Conservation (phyloP, 768 basidiomycete genomes). For the Royoungia palumana region DNA sequence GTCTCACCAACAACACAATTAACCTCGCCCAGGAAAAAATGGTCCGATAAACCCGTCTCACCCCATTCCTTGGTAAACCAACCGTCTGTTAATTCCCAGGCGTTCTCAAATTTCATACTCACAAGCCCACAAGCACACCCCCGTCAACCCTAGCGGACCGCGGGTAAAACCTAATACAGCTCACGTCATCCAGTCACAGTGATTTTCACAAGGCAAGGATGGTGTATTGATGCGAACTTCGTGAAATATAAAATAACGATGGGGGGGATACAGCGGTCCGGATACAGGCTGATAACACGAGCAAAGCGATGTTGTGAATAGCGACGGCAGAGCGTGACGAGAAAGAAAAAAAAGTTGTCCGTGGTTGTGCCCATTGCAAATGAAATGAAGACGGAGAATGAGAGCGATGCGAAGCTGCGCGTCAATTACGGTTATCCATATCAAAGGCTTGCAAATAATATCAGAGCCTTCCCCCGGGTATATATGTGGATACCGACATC, state of each 20-base stretch:
- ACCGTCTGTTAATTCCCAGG: constrained; percentile 8
- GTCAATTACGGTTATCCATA: constrained; percentile 11
- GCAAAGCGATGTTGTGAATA: constrained; percentile 11
- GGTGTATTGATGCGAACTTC: constrained; percentile 14
- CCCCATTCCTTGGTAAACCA: no score
- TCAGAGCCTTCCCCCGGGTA: constrained; percentile 17
- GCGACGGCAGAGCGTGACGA: constrained; percentile 4
- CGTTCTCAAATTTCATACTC: not conserved
- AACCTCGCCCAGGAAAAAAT: not conserved
- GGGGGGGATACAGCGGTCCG: constrained; percentile 21
- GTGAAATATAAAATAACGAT: constrained; percentile 14
- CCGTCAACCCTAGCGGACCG: constrained; percentile 3
- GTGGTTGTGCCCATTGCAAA: constrained; percentile 17
- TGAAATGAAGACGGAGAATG: constrained; percentile 4
- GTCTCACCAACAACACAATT: constrained; percentile 4
- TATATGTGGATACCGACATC: constrained; percentile 19
- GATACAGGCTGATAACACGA: constrained; percentile 23
- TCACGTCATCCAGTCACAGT: constrained; percentile 16
- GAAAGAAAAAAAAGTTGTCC: constrained; percentile 14
- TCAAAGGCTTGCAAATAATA: constrained; percentile 1
- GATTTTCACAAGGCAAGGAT: constrained; percentile 21
- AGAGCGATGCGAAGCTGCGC: constrained; percentile 11
- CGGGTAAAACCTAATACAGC: not conserved
- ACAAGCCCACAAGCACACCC: not conserved
- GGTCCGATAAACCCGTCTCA: no score